A percentile compares a stretch with the other conserved stretches of the same genome.
phyloP scores from a whole-genome alignment of 1,139 yeast species.

The Debaryomyces sp. region DNA sequence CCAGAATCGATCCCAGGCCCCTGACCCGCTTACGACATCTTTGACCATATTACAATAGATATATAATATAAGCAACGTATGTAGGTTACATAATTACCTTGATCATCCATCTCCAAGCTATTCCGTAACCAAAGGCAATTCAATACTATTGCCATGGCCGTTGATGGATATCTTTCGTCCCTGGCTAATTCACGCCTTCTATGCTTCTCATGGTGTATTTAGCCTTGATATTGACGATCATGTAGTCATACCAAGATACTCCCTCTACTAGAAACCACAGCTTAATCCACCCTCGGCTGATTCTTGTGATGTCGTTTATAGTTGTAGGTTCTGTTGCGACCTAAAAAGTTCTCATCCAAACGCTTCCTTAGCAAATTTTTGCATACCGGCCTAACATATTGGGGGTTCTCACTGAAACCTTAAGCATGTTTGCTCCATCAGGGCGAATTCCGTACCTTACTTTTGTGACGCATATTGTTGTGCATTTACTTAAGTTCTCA shows the following conservation, averaged over 20 bases:
- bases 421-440: background rate
- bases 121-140: background rate
- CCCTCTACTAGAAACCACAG: background rate
- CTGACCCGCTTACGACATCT: background rate
- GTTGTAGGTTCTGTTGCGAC: background rate
- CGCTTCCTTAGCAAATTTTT: background rate
- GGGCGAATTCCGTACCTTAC: slow-evolving; percentile 5
- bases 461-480: background rate
- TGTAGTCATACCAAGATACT: background rate
- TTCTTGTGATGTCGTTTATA: background rate
- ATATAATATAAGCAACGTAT: background rate
- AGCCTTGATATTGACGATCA: background rate
- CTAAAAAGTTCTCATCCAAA: background rate
- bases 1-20: background rate
- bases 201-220: background rate
- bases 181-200: background rate
- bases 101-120: background rate
- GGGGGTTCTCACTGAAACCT: background rate
- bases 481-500: background rate
- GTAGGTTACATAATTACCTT: background rate
- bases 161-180: no score
- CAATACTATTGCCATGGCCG: background rate
- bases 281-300: background rate
- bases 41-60: background rate
- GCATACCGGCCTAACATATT: background rate